Evolutionary conservation across 768 basidiomycete genomes (phyloP), one percentile per base, ranked within the genome.

Genomic region (Podaxis sp.): DNA sequence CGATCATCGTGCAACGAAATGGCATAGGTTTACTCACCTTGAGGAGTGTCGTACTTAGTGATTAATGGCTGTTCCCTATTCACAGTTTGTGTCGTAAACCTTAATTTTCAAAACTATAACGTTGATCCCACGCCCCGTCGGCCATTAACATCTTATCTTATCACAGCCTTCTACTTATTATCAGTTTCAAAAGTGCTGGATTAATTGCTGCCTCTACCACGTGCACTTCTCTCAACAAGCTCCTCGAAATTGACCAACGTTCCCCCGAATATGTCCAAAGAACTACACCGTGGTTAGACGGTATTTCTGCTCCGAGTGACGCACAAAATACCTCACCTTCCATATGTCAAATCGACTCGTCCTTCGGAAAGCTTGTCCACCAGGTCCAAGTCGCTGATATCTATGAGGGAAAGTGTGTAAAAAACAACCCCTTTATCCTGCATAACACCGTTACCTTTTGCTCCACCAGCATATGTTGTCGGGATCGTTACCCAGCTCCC

Each of bases 401-500:
- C 95, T 95, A 38, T 6, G 58, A 35, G 1, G 14, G 3, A 11
- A 27, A 36, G 46, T 7, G 32, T 56, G 51, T 60, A 50, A 42
- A 23, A 11, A 13, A 14, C 37, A n/a, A 57, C 54, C 32, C 46
- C 2, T 59, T 2, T 1, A 1, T 28, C 32, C 21, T 42, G 16
- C 2, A 2, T 1, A 21, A 48, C 11, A 56, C 6, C n/a, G 21
- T 63, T 69, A 92, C 95, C 86, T 78, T 87, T 91, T 1, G 97
- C 97, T 10, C 97, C 97, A 2, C 97, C 97, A 0, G 97, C 97
- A 70, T 99, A 99, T 9, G 97, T 98, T 0, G 93, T 92, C 1
- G 95, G 93, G 63, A 98, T 90, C 1, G 73, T 81, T 13, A 88
- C 89, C 96, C 95, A 98, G 76, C 95, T 81, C 0, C 95, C 95